These are phyloP conservation scores for Penicillium sp. DNA, from an alignment of 2,329 filamentous ascomycete genomes.

Conservation along the genomic window DNA sequence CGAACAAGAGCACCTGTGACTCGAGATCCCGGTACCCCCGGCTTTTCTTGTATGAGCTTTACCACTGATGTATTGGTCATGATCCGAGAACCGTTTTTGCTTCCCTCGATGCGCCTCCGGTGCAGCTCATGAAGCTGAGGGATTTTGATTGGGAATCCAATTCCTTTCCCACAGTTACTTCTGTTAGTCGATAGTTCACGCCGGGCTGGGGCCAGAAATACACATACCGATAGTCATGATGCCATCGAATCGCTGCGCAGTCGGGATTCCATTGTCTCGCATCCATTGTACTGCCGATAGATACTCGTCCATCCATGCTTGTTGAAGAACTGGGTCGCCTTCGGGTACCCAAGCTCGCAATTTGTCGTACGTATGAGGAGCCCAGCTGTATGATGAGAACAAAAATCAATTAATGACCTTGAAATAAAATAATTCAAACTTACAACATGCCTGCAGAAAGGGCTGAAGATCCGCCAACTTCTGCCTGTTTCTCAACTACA, in stretches of 20 bases:
- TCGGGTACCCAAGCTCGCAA: slow-evolving; percentile 27
- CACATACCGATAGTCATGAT: slow-evolving; percentile 30
- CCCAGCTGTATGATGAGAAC: slow-evolving; percentile 20
- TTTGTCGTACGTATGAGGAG: slow-evolving; percentile 22
- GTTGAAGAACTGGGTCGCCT: slow-evolving; percentile 24
- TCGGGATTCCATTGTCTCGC: slow-evolving; percentile 27
- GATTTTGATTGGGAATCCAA: slow-evolving; percentile 30
- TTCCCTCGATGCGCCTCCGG: slow-evolving; percentile 17
- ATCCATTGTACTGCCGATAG: slow-evolving; percentile 31
- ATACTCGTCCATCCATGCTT: slow-evolving; percentile 28
- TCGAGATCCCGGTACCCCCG: slow-evolving; percentile 20
- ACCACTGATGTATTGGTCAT: slow-evolving; percentile 22
- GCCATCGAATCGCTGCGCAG: slow-evolving; percentile 24
- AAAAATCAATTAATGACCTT: neutral
- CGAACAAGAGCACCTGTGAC: slow-evolving; percentile 25
- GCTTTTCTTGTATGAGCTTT: slow-evolving; percentile 23
- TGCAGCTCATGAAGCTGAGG: slow-evolving; percentile 22
- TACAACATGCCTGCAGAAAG: slow-evolving; percentile 33
- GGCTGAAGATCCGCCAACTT: slow-evolving; percentile 26
- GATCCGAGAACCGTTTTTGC: slow-evolving; percentile 19
- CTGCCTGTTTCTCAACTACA: slow-evolving; percentile 27
- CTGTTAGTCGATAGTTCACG: neutral
- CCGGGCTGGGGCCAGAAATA: neutral
- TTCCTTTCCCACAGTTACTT: slow-evolving; percentile 10
- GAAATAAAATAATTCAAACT: neutral